Evolutionary conservation across 768 basidiomycete genomes (phyloP).

Genomic region (Infundibulicybe gibba): DNA sequence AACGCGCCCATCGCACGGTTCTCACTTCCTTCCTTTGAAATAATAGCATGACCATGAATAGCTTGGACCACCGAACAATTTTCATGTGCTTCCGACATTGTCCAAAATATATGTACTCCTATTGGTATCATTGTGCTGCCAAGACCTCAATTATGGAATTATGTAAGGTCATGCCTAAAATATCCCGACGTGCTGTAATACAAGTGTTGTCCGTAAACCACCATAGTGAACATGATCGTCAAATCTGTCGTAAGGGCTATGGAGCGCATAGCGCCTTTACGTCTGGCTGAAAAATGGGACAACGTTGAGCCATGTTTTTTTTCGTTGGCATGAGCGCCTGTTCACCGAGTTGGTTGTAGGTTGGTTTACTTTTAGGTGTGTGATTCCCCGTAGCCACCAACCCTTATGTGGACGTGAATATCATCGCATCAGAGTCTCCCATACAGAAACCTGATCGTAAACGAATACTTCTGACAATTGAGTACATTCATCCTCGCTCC

Average conservation of each 20-base stretch:
- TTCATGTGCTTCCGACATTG: too few relatives aligned
- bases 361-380: conserved; percentile 71
- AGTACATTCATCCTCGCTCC: conserved; percentile 40
- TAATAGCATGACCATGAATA: too few relatives aligned
- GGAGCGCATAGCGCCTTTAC: conserved; percentile 83
- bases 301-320: conserved; percentile 58
- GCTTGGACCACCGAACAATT: too few relatives aligned
- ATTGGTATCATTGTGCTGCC: too few relatives aligned
- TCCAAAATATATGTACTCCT: too few relatives aligned
- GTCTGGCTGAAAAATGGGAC: conserved; percentile 89
- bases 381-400: conserved; percentile 3
- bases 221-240: neutral
- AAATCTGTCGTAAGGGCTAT: conserved; percentile 63
- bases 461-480: conserved; percentile 64
- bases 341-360: conserved; percentile 36
- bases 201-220: neutral
- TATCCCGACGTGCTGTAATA: neutral
- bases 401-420: conserved; percentile 3
- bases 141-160: too few relatives aligned
- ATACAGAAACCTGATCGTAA: conserved; percentile 40
- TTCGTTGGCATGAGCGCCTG: conserved; percentile 9
- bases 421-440: conserved; percentile 44
- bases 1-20: too few relatives aligned
- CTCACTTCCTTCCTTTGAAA: too few relatives aligned
- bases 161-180: too few relatives aligned